These are phyloP conservation scores for Emmonsiellopsis sp. DNA, from an alignment of 2,329 filamentous ascomycete species.

Conservation along the genomic window DNA sequence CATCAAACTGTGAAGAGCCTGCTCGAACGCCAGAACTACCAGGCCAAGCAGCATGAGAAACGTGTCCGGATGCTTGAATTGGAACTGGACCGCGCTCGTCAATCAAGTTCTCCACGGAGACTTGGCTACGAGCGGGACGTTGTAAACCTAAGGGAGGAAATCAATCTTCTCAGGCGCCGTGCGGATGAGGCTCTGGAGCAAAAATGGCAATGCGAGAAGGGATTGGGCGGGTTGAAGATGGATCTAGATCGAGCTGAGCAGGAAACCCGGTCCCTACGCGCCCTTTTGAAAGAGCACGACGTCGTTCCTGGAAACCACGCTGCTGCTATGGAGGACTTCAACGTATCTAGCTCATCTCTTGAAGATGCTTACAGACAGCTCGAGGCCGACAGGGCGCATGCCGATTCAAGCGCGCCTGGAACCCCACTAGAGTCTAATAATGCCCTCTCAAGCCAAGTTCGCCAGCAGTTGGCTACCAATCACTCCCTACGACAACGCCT, in stretches of 20 bases:
- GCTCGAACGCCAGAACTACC: constrained; percentile 74
- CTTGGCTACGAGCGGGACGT: constrained; percentile 81
- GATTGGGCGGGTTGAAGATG: constrained; percentile 82
- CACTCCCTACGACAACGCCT: constrained; percentile 66
- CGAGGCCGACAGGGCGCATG: constrained; percentile 57
- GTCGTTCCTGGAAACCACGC: constrained; percentile 59
- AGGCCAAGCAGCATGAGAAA: constrained; percentile 76
- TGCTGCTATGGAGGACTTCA: constrained; percentile 35
- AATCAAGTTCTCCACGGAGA: constrained; percentile 57
- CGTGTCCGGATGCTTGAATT: constrained; percentile 66
- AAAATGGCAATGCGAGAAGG: constrained; percentile 94
- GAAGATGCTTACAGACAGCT: constrained; percentile 67
- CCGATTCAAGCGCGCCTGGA: constrained; percentile 46
- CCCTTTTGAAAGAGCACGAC: constrained; percentile 72
- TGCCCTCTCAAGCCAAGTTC: constrained; percentile 68
- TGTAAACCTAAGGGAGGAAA: constrained; percentile 67
- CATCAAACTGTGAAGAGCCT: constrained; percentile 80
- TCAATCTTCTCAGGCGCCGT: constrained; percentile 71
- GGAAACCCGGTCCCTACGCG: constrained; percentile 76
- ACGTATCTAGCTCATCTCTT: constrained; percentile 61
- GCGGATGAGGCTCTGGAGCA: constrained; percentile 91
- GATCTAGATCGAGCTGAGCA: constrained; percentile 91
- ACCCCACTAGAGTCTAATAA: constrained; percentile 3
- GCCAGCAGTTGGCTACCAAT: constrained; percentile 72
- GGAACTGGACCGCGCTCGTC: constrained; percentile 66